Evolutionary conservation across 768 basidiomycete genomes (phyloP).

Genomic region (Lentinula detonsa): DNA sequence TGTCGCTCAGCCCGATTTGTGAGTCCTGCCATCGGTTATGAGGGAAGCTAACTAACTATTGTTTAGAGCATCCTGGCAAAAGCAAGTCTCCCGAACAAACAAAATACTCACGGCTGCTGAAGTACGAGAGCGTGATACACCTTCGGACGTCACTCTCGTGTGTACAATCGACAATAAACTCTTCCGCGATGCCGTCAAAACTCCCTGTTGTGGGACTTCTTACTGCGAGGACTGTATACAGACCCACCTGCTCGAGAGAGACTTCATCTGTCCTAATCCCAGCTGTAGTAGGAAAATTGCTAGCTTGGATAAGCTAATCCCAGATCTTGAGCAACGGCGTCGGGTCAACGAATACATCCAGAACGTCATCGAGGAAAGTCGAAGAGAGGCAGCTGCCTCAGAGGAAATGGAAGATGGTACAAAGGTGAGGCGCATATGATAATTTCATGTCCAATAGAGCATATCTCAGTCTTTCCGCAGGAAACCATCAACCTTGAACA

Average conservation of each 20-base stretch:
- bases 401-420: constrained; percentile 27
- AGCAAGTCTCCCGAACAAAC: constrained; percentile 64
- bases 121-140: constrained; percentile 71
- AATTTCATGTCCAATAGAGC: not conserved
- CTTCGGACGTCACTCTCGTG: constrained; percentile 70
- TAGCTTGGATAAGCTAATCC: constrained; percentile 79
- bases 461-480: not conserved
- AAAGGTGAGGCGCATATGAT: not conserved
- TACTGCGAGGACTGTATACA: constrained; percentile 99
- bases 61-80: constrained; percentile 88
- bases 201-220: constrained; percentile 85
- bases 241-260: constrained; percentile 88
- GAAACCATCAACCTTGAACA: constrained; percentile 31
- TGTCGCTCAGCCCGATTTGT: constrained; percentile 95
- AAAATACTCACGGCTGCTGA: constrained; percentile 85
- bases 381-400: constrained; percentile 42
- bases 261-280: constrained; percentile 90
- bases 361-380: constrained; percentile 71
- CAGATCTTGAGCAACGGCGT: constrained; percentile 75
- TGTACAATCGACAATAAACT: constrained; percentile 93
- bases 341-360: constrained; percentile 82
- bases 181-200: constrained; percentile 90
- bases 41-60: not conserved
- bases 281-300: constrained; percentile 84
- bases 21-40: constrained; percentile 27